Base-by-base conservation (phyloP, 805 yeast species). In the Yueomyces sinensis region DNA sequence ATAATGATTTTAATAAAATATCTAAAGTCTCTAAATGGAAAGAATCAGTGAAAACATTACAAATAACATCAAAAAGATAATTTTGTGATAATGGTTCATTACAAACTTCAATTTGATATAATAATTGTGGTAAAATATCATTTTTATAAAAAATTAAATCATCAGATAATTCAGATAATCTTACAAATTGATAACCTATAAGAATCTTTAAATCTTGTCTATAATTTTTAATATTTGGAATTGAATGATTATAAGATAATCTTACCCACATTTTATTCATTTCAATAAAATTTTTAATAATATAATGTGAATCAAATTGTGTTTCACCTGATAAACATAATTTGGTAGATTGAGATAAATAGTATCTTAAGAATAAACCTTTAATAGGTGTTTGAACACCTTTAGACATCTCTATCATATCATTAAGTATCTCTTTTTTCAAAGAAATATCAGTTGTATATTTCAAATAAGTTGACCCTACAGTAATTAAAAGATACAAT, bases 251-350 rank as follows among this genome's bases (percentile, higher is more conserved):
- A 54, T 87, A 95, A 59, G 89, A 97, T 43, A 87, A 63, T 34
- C 98, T 70, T 4, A 91, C 97, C 98, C 98, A 91, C 32, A 91
- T 65, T 56, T 91, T 91, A 62, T 91, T 91, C 98, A 91, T 91
- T 55, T 91, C 98, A 37, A 89, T 76, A 54, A 91, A 91, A 54
- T 91, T 91, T 15, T 82, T 73, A 34, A 83, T 68, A 25, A 87
- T 71, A 50, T 87, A 89, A 38, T 76, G 74, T 29, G 84, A 79
- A 3, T 49, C 45, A 32, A 55, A 54, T 22, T 46, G 45, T n/a
- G 29, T 20, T 13, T 39, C 41, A 27, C 40, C 47, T 23, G 7
- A 13, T n/a, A 64, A 40, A 17, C 61, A 43, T 32, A 43, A 49
- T 41, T 86, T 80, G 16, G 83, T 78, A 44, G 84, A 65, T 54